Evolutionary conservation across 78 protist species (phyloP).

Genomic region (Tieghemostelium lacteum): DNA sequence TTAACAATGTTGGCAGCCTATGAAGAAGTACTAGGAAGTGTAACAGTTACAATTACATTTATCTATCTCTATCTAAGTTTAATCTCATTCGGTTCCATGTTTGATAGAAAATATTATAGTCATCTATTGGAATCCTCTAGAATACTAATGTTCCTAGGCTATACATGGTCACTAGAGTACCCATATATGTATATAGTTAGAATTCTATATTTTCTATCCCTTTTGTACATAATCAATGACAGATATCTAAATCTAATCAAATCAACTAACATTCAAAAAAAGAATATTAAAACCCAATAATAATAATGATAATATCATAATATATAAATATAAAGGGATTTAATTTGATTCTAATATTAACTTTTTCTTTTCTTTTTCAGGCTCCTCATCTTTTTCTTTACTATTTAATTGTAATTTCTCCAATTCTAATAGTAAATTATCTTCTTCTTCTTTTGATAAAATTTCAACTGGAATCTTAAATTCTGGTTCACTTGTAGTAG

Average conservation of each 20-base stretch:
- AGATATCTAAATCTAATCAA: too few relatives aligned
- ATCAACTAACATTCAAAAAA: too few relatives aligned
- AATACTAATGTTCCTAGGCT: not conserved
- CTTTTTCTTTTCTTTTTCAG: not conserved
- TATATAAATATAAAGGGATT: too few relatives aligned
- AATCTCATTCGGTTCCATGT: constrained; percentile 47
- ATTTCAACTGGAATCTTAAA: not conserved
- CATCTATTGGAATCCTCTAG: constrained; percentile 3
- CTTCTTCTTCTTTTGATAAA: constrained; percentile 21
- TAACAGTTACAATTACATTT: constrained; percentile 4
- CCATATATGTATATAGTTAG: too few relatives aligned
- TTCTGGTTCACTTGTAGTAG: not conserved
- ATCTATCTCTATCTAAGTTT: constrained; percentile 29
- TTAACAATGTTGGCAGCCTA: not conserved
- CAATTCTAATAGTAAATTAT: constrained; percentile 41
- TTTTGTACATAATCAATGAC: too few relatives aligned
- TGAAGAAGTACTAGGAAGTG: constrained; percentile 6
- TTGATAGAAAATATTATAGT: constrained; percentile 41
- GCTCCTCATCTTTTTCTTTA: not conserved
- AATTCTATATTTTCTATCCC: too few relatives aligned
- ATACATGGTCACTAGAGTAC: too few relatives aligned
- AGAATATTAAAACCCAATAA: too few relatives aligned
- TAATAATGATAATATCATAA: too few relatives aligned
- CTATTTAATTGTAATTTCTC: constrained; percentile 4
- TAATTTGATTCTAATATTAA: not conserved